Conservation (phyloP, 805 yeast genomes). For the Candida parachauliodes region DNA sequence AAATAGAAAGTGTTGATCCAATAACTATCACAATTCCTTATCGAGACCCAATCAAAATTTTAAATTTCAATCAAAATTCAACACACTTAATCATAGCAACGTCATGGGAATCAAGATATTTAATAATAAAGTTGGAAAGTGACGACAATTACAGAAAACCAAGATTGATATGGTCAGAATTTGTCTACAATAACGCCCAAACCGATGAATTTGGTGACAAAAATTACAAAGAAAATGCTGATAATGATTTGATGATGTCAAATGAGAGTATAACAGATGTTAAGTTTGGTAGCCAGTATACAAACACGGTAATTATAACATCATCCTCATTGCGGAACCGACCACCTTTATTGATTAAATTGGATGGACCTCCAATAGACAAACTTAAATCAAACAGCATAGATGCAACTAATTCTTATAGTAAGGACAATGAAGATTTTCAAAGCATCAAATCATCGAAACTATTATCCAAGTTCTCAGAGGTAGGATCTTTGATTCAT, state of each 20-base stretch:
- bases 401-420: constrained; percentile 19
- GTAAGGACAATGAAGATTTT: constrained; percentile 17
- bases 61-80: constrained; percentile 72
- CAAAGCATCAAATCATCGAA: constrained; percentile 26
- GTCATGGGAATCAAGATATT: constrained; percentile 70
- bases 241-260: constrained; percentile 46
- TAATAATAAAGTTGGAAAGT: constrained; percentile 66
- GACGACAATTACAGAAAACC: constrained; percentile 40
- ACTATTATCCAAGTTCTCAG: constrained; percentile 55
- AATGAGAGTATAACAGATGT: constrained; percentile 88
- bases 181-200: constrained; percentile 13
- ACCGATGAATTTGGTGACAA: constrained; percentile 13
- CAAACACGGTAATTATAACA: constrained; percentile 36
- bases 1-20: constrained; percentile 43
- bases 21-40: constrained; percentile 79
- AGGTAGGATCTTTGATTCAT: constrained; percentile 79
- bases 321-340: constrained; percentile 33
- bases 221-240: constrained; percentile 16
- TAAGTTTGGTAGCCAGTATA: constrained; percentile 43
- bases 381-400: constrained; percentile 19
- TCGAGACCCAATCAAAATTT: constrained; percentile 74
- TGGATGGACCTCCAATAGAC: constrained; percentile 50
- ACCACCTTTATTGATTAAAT: constrained; percentile 28
- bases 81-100: constrained; percentile 73
- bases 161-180: constrained; percentile 37